Percentiles rank a stretch among this genome's conserved stretches.
Evolutionary conservation across 768 basidiomycete species (phyloP).

Genomic region (Mycena galericulata): DNA sequence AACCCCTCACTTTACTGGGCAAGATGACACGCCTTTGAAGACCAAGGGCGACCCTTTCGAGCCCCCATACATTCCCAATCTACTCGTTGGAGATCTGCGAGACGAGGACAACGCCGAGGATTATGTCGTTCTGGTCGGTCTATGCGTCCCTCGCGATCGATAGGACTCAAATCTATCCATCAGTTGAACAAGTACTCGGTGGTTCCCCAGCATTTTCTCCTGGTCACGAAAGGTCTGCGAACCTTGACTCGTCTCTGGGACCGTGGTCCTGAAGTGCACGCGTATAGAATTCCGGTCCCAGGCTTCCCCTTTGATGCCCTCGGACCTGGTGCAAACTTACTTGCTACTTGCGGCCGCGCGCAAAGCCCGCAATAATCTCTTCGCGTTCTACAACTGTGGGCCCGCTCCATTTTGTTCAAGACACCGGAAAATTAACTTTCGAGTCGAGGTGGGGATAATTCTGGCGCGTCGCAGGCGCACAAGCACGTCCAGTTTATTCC

Average conservation of each 20-base stretch:
- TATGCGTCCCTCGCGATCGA: conserved; percentile 9
- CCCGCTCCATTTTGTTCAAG: not conserved
- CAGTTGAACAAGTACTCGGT: conserved; percentile 92
- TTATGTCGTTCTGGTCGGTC: conserved; percentile 79
- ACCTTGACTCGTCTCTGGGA: not conserved
- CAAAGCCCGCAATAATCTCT: conserved; percentile 66
- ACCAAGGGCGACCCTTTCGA: conserved; percentile 76
- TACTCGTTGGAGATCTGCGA: conserved; percentile 81
- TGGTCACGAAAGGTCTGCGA: conserved; percentile 82
- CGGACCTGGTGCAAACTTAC: conserved; percentile 84
- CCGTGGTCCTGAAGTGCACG: not conserved
- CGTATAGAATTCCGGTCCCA: conserved; percentile 79
- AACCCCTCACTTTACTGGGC: conserved; percentile 50
- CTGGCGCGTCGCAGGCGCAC: conserved; percentile 91
- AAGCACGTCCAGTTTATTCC: conserved; percentile 93
- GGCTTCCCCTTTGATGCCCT: conserved; percentile 80
- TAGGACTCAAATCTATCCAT: conserved; percentile 2
- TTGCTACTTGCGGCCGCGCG: conserved; percentile 77
- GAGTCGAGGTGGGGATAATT: conserved; percentile 72
- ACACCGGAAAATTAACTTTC: not conserved
- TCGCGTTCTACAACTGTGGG: conserved; percentile 94
- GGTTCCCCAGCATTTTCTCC: conserved; percentile 86
- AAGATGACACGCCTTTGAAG: conserved; percentile 28
- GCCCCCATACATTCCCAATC: conserved; percentile 85
- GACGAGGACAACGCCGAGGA: conserved; percentile 68